Evolutionary conservation across 805 yeast species (phyloP).

Genomic region (Candida maris): DNA sequence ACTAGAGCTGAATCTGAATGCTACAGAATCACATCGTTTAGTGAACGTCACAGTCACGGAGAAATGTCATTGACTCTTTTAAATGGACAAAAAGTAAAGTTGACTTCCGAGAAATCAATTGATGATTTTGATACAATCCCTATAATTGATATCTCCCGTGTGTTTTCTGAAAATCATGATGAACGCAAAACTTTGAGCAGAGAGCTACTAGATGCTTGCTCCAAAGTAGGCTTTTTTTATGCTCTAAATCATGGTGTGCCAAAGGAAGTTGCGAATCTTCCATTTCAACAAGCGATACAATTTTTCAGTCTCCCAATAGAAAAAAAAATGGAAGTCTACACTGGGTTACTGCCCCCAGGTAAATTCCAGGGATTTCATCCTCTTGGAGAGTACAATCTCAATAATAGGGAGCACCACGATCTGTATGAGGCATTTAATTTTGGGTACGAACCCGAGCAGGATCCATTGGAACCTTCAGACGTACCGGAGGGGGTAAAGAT

Average conservation of each 20-base stretch:
- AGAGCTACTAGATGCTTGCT: constrained; percentile 16
- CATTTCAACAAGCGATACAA: constrained; percentile 11
- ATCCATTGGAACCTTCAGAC: constrained; percentile 14
- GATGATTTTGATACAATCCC: constrained; percentile 8
- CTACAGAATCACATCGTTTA: no score
- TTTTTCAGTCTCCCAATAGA: constrained; percentile 19
- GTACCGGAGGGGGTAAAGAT: constrained; percentile 2
- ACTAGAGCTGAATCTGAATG: no score
- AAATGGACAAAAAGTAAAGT: no score
- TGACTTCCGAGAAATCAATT: not conserved
- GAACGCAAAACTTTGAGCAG: constrained; percentile 3
- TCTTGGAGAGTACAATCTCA: constrained; percentile 16
- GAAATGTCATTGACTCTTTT: constrained; percentile 6
- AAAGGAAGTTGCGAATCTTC: constrained; percentile 3
- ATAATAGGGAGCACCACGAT: constrained; percentile 17
- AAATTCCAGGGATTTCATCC: constrained; percentile 24
- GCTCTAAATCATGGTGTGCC: constrained; percentile 25
- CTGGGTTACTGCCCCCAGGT: constrained; percentile 21
- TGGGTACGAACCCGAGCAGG: constrained; percentile 19
- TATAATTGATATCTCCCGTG: constrained; percentile 6
- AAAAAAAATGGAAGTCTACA: constrained; percentile 26
- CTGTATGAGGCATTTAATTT: constrained; percentile 30
- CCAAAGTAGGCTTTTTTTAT: constrained; percentile 25
- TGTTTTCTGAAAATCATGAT: constrained; percentile 4
- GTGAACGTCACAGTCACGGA: no score